Percentiles rank a stretch among this genome's conserved stretches.
Conservation (phyloP, 2,329 filamentous ascomycete genomes). For the Trichoderma simmonsii region DNA sequence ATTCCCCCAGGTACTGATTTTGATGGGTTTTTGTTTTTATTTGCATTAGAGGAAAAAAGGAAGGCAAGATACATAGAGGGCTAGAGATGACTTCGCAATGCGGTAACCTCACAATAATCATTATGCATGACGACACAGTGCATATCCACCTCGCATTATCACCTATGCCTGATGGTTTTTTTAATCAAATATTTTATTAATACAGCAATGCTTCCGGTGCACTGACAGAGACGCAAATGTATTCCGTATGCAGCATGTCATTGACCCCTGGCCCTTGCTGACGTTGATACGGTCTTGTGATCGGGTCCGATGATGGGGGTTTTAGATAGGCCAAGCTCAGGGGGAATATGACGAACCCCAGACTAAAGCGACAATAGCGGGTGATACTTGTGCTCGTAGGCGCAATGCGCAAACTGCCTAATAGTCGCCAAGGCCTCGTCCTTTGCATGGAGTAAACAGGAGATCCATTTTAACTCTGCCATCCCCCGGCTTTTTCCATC, state of each 20-base stretch:
- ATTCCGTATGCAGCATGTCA: neutral
- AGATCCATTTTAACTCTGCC: neutral
- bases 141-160: neutral
- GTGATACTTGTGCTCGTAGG: neutral
- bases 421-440: neutral
- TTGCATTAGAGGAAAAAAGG: neutral
- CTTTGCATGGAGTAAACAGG: neutral
- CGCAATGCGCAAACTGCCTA: neutral
- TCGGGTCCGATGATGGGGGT: constrained; percentile 10
- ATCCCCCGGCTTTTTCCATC: neutral
- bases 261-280: neutral
- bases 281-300: constrained; percentile 14
- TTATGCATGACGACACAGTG: constrained; percentile 11
- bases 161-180: neutral
- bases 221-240: neutral
- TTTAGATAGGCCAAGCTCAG: constrained; percentile 4
- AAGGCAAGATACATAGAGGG: constrained; percentile 14
- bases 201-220: neutral
- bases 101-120: constrained; percentile 3
- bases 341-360: neutral
- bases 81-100: constrained; percentile 1
- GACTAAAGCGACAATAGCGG: neutral
- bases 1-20: neutral
- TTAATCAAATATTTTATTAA: neutral
- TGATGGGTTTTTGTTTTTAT: neutral